phyloP scores from a whole-genome alignment of 2,329 filamentous ascomycete genomes.

The Trichoderma semiorbis region DNA sequence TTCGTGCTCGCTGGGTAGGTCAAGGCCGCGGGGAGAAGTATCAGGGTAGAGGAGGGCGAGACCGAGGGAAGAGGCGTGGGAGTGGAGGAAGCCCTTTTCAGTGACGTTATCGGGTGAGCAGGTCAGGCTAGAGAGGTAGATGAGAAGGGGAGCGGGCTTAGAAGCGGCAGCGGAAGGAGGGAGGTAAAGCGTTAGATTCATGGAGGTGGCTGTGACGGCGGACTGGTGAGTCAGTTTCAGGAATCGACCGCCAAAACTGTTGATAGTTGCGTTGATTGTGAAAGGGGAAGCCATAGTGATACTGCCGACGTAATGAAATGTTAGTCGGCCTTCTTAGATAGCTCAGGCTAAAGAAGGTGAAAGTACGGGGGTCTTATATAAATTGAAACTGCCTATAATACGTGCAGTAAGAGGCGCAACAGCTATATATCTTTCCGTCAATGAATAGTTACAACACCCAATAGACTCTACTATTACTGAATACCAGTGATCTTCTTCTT shows the following conservation, averaged over 20 bases:
- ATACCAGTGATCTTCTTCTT: not conserved
- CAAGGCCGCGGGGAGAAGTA: conserved; percentile 82
- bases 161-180: conserved; percentile 63
- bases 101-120: conserved; percentile 87
- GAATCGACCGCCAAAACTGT: conserved; percentile 89
- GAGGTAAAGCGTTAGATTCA: conserved; percentile 90
- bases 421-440: not conserved
- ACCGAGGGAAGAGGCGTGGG: conserved; percentile 71
- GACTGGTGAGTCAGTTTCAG: conserved; percentile 90
- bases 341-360: rapidly evolving
- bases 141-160: conserved; percentile 69
- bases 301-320: too few relatives aligned
- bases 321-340: too few relatives aligned
- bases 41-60: conserved; percentile 95
- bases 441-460: not conserved
- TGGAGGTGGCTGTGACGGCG: conserved; percentile 74
- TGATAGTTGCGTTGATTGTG: conserved; percentile 82
- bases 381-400: not conserved
- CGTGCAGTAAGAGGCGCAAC: not conserved
- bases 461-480: not conserved
- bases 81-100: conserved; percentile 88
- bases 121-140: conserved; percentile 92
- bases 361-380: not conserved
- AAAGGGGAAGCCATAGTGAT: not conserved
- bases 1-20: conserved; percentile 81